These are phyloP conservation scores for Coemansia sp. DNA, from an alignment of 192 early-diverging fungal genomes.

Conservation along the genomic window DNA sequence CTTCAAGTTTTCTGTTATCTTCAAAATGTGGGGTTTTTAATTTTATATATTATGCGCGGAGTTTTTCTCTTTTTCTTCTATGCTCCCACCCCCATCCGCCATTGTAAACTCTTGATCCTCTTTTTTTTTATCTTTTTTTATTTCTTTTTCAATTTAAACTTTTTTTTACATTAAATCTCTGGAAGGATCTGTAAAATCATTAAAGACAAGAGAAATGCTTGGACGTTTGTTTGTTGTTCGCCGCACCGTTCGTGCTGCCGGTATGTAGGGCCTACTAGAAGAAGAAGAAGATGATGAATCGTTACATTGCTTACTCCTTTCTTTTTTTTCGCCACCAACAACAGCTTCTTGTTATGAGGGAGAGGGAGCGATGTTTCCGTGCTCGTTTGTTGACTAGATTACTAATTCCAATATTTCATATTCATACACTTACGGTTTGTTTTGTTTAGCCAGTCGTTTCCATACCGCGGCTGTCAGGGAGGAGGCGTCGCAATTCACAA, in stretches of 20 bases:
- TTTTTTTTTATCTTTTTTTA: constrained; percentile 8
- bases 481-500: constrained; percentile 64
- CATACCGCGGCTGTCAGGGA: constrained; percentile 53
- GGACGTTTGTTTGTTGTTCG: constrained; percentile 37
- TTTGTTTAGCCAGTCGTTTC: constrained; percentile 63
- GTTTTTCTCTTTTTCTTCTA: neutral
- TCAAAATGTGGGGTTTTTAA: neutral
- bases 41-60: neutral
- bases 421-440: neutral
- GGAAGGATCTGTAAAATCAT: neutral
- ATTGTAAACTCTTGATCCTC: neutral
- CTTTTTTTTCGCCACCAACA: no score
- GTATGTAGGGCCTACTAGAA: constrained; percentile 18
- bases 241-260: constrained; percentile 27
- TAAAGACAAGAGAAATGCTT: constrained; percentile 19
- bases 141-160: constrained; percentile 4
- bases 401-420: neutral
- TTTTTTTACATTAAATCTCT: neutral
- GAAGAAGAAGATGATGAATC: neutral
- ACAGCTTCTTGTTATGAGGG: neutral
- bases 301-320: no score
- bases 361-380: neutral
- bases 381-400: neutral
- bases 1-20: neutral
- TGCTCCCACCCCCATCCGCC: neutral